Evolutionary conservation across 176 grass and related monocot species (phyloP), one percentile per base, ranked within the genome.

Genomic region (Eragrostis nindensis): DNA sequence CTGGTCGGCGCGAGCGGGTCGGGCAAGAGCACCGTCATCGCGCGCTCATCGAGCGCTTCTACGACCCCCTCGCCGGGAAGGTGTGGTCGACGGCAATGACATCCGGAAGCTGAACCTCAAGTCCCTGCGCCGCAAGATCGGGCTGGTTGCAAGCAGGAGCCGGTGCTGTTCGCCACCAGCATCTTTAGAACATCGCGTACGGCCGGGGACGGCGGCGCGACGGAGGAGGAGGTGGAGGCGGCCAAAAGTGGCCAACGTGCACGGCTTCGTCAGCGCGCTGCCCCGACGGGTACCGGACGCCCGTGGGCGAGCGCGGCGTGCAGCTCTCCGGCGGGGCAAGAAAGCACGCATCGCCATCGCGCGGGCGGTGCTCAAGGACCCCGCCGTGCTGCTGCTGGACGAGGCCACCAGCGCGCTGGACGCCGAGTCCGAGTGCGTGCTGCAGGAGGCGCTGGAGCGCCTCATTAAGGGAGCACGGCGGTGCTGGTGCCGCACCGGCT

Each of bases 341-440:
- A 84, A 97, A 94, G 81, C 91, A 94, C 80, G 94, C n/a, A 97
- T 97, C 63, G 91, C 94, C 8, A 97, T 97, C 43, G 91, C 91
- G 18, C 78, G 94, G 48, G 89, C 91, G 0, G 94, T 97, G 83
- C 89, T 97, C 77, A 97, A 97, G 85, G 89, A 97, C 64, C 91
- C 91, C 25, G 79, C 91, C 7, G 74, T 97, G 63, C 86, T 97
- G 4, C 91, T 97, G 39, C 90, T 97, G 21, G 94, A 97, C 65
- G 85, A 97, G 83, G 94, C 86, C 3, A 97, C 94, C 5, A 97
- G 94, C 78, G 94, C 94, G 16, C 80, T 97, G 13, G 94, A 97
- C 66, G 90, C 87, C 2, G 94, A 97, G 74, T 93, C 94, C 0
- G 94, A 97, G 77, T 94, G 86, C 76, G 89, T 94, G 75, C 76